Evolutionary conservation across 257 asterid genomes (phyloP), one percentile per base, ranked within the genome.

Genomic region (Osmanthus fragrans): DNA sequence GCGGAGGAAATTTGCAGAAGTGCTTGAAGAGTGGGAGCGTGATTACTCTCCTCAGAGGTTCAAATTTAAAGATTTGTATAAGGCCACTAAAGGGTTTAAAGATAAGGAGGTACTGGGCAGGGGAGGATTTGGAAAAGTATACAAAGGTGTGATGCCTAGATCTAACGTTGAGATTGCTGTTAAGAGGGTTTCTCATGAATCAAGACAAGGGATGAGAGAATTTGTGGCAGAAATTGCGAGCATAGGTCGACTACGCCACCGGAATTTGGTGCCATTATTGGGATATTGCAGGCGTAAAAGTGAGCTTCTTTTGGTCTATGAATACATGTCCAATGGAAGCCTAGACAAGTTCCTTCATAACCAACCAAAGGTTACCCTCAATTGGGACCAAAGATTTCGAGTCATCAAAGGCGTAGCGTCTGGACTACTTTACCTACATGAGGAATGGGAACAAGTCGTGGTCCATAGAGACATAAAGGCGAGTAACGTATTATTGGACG

Each of bases 61-160:
- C 76, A 82, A 30, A 47, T 92, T 86, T 80, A 89, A 86, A 71
- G 97, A 92, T 73, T 70, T 92, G 82, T 83, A 90, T 25, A 77
- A 32, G 4, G 92, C 94, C 11, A 90, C 97, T 4, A 85, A 82
- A 65, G 92, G 91, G 15, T 90, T 92, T 18, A 82, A 51, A 37
- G 92, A 90, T 33, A 83, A 76, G 8, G 89, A 76, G 74, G 7
- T 92, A 1, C 36, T 92, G 63, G 97, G 97, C 0, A 66, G 70
- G 1, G 96, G 97, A 0, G 97, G 97, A 13, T 92, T 92, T 36
- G 94, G 96, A 3, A 82, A 82, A 36, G 97, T 92, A 0, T 92
- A 92, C 64, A 80, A 73, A 79, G 97, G 97, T 5, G 73, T 83
- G 5, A 63, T 92, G 84, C 82, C 84, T 2, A 72, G 29, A 0